phyloP scores from a whole-genome alignment of 2,329 filamentous ascomycete genomes.

The Sarocladiaceae sp. region DNA sequence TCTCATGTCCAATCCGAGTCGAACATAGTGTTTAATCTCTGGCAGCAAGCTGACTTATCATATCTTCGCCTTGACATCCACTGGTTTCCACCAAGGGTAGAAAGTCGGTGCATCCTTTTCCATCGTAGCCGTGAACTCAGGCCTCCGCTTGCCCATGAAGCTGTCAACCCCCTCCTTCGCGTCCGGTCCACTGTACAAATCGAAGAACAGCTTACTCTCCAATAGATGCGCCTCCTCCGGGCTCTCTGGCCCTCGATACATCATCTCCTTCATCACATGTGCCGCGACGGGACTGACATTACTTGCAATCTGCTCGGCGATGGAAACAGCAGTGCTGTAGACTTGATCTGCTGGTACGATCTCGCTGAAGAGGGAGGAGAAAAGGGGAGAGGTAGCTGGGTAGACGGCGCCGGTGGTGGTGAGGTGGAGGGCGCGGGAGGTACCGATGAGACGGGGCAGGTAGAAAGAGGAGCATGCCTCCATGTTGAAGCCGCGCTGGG shows the following conservation, averaged over 20 bases:
- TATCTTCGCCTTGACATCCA: constrained; percentile 23
- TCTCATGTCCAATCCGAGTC: too few relatives aligned
- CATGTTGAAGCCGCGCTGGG: constrained; percentile 62
- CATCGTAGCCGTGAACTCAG: constrained; percentile 55
- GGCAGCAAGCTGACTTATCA: not conserved
- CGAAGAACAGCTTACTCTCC: constrained; percentile 58
- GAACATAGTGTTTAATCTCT: too few relatives aligned
- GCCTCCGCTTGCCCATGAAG: constrained; percentile 63
- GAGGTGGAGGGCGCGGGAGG: constrained; percentile 56
- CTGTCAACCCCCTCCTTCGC: constrained; percentile 60
- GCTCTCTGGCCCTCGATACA: constrained; percentile 52
- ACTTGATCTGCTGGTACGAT: constrained; percentile 54
- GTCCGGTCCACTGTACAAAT: constrained; percentile 51
- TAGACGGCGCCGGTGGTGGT: constrained; percentile 62
- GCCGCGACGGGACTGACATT: constrained; percentile 61
- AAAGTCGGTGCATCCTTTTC: constrained; percentile 50
- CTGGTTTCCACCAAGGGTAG: constrained; percentile 64
- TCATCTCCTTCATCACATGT: constrained; percentile 64
- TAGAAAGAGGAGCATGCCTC: constrained; percentile 68
- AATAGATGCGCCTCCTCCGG: constrained; percentile 66
- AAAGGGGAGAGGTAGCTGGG: constrained; percentile 40
- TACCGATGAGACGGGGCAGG: constrained; percentile 62
- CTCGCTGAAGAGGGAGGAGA: constrained; percentile 60
- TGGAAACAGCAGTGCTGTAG: constrained; percentile 55
- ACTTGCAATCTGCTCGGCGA: constrained; percentile 59